Evolutionary conservation across 1,139 yeast genomes (phyloP), one percentile per base, ranked within the genome.

Genomic region (Yamadazyma spencermartinsiae): DNA sequence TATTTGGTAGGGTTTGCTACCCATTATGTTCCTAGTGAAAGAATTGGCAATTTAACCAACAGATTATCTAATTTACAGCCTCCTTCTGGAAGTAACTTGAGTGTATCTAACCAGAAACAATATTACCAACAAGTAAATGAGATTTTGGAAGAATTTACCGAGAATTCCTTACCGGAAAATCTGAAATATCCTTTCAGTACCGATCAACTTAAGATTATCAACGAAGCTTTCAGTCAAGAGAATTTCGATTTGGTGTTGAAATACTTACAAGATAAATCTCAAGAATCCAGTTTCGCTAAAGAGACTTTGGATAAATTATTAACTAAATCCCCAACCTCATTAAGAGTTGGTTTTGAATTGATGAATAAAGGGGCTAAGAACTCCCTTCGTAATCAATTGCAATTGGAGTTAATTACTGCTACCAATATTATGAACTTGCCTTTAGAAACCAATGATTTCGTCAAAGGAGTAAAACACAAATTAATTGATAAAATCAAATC

Each of bases 1-100:
- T 82, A 89, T 55, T 63, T 82, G 46, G 75, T 85, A 11, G 98
- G 98, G 12, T 74, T 86, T 46, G 96, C 96, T 31, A 89, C 98
- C 19, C 98, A 92, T 60, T 92, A 80, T 55, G 82, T 92, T 27
- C 82, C 87, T 12, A 71, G 82, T 28, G 79, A 74, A 43, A 78
- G 81, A 49, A 58, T 89, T 33, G 74, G 75, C 1, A 80, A 76
- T 30, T 72, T 92, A 50, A 74, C 77, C 46, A 72, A 70, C 36
- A 79, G 95, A 48, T 72, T 92, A 46, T 69, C 85, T 9, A 80
- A 77, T 48, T 64, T 77, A 46, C 77, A 73, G 47, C 72, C 77
- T 46, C 58, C 75, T 3, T 66, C 65, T 46, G 67, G 57, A 25
- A 43, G 48, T 42, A 44, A 56, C 32, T 50, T 53, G 42, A 53